Evolutionary conservation across 108 stramenopile genomes (phyloP), one percentile per base, ranked within the genome.

Genomic region (Cylindrotheca fusiformis): DNA sequence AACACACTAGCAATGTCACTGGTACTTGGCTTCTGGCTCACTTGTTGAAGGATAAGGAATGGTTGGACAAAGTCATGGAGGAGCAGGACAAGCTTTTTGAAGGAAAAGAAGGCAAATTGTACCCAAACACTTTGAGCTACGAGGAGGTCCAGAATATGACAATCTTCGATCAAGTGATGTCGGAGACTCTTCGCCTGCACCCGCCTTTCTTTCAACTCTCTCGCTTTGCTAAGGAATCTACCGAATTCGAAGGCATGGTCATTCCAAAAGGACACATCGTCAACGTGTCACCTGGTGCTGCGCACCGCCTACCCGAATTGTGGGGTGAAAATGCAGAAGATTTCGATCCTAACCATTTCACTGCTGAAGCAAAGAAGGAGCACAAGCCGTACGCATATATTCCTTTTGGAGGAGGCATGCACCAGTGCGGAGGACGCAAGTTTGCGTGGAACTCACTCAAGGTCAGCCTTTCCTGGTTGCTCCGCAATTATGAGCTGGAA

Each of bases 151-250:
- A 72, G 31, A 60, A 72, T 48, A 79, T 80, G 49, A 21, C 46
- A 21, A 58, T 77, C 24, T 44, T 83, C 32, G 33, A 67, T 52
- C 58, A 81, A 61, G 79, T 78, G 73, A 36, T 86, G 65, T 76
- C 75, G 47, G 88, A 89, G 65, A 60, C 85, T 18, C 75, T 86
- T 45, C 83, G 88, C 24, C 44, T 89, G 76, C 78, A 84, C 57
- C 88, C 88, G n/a, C 88, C 88, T 12, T 77, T 89, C 60, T 74
- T 89, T 67, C 78, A 86, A 56, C 72, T 89, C 48, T 74, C 81
- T 78, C 85, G 88, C 51, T 26, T 69, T 30, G 85, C 73, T 32
- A 69, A 71, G 75, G 73, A 55, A 47, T 76, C 82, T 32, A 45
- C 47, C 5, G 22, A 22, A 22, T 67, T 67, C 58, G 25, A 44